These are phyloP conservation scores for Metschnikowia similis DNA, from an alignment of 805 yeast genomes.

Conservation along the genomic window DNA sequence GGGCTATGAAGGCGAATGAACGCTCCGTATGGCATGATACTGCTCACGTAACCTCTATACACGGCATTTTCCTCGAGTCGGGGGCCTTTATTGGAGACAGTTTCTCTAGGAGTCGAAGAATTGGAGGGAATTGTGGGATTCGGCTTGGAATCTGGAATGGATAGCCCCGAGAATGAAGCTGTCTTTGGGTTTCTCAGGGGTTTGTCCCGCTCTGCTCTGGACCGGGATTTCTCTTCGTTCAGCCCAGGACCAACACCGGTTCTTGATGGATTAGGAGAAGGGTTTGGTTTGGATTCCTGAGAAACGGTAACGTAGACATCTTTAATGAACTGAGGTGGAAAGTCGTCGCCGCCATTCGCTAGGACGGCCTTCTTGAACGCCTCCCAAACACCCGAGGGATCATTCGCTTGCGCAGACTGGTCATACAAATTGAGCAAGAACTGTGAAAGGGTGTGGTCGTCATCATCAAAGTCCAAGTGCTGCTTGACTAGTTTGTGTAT, in stretches of 20 bases:
- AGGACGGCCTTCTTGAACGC: conserved; percentile 17
- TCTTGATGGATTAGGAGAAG: too few species aligned
- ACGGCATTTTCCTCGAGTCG: conserved; percentile 24
- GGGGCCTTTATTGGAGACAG: background rate
- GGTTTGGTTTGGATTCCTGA: background rate
- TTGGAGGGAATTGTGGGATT: background rate
- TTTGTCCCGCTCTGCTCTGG: background rate
- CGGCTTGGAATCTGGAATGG: background rate
- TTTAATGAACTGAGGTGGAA: conserved; percentile 29
- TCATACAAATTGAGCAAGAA: conserved; percentile 26
- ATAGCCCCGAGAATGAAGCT: background rate
- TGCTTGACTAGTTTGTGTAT: conserved; percentile 8
- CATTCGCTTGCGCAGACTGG: conserved; percentile 12
- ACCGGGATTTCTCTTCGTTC: background rate
- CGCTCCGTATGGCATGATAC: conserved; percentile 69
- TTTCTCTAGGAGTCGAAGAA: background rate
- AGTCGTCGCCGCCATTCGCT: conserved; percentile 40
- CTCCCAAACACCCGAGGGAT: conserved; percentile 1
- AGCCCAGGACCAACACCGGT: too few species aligned
- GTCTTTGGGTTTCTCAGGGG: background rate
- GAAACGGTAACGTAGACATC: conserved; percentile 17
- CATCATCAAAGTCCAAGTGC: conserved; percentile 12
- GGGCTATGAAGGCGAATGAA: conserved; percentile 51
- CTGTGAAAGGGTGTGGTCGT: conserved; percentile 23
- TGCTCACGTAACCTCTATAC: conserved; percentile 58